These are phyloP conservation scores for Pseudogymnoascus sp. DNA, from an alignment of 2,329 filamentous ascomycete genomes.

Conservation along the genomic window DNA sequence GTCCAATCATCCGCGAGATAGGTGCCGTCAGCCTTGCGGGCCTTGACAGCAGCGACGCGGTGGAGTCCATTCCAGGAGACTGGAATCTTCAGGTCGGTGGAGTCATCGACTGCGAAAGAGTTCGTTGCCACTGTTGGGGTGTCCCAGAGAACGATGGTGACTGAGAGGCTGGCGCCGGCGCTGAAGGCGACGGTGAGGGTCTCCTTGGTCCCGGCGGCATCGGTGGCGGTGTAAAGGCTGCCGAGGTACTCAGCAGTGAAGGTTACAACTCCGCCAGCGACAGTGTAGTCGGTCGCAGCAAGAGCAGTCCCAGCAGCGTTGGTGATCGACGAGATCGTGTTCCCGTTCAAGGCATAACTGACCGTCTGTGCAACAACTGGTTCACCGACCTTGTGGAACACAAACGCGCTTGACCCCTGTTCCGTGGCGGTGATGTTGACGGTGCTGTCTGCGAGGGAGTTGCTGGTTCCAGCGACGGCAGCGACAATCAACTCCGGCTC, in stretches of 20 bases:
- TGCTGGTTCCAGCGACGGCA: slow-evolving; percentile 35
- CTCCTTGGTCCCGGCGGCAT: slow-evolving; percentile 37
- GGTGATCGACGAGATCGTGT: slow-evolving; percentile 37
- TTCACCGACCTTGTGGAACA: slow-evolving; percentile 44
- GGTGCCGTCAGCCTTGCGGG: slow-evolving; percentile 37
- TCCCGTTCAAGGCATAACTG: slow-evolving; percentile 46
- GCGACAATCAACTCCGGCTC: slow-evolving; percentile 39
- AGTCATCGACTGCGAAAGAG: slow-evolving; percentile 10
- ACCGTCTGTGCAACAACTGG: slow-evolving; percentile 35
- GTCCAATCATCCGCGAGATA: slow-evolving; percentile 50
- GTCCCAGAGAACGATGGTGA: slow-evolving; percentile 46
- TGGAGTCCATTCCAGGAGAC: slow-evolving; percentile 42
- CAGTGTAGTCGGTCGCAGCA: slow-evolving; percentile 37
- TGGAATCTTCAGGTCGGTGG: slow-evolving; percentile 36
- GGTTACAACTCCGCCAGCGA: slow-evolving; percentile 37
- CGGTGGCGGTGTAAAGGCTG: slow-evolving; percentile 33
- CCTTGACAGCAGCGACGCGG: slow-evolving; percentile 43
- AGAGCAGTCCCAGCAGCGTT: slow-evolving; percentile 31
- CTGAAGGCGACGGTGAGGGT: slow-evolving; percentile 46
- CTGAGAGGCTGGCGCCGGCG: slow-evolving; percentile 35
- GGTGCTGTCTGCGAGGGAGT: slow-evolving; percentile 44
- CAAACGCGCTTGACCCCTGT: slow-evolving; percentile 43
- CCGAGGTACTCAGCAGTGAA: slow-evolving; percentile 39
- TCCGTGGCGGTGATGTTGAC: slow-evolving; percentile 36
- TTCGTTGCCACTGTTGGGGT: slow-evolving; percentile 28